Evolutionary conservation across 805 yeast genomes (phyloP), one percentile per base, ranked within the genome.

Genomic region (Candida nitratophila): DNA sequence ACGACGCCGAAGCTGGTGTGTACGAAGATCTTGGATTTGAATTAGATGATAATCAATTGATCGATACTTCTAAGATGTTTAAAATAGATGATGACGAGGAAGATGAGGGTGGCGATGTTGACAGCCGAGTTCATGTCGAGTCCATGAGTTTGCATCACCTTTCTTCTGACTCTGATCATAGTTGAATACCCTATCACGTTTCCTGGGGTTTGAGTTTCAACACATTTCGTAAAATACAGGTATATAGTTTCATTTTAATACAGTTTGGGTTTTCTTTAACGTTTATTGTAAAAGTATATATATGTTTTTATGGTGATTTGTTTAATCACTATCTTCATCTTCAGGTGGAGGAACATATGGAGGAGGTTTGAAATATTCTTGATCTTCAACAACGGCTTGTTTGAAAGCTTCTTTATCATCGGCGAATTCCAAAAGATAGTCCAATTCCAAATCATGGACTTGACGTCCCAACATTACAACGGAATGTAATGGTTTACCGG

Each of bases 401-500:
- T 63, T 71, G 58, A 78, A 79, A 9, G 65, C 66, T 8, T 68
- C 77, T 49, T 68, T 65, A 54, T 87, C 74, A 45, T 78, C 83
- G 27, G 85, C 84, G 65, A 79, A 91, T 54, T 80, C 90, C 47
- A 82, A 68, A 60, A 93, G 66, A 59, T 83, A 91, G 53, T 90
- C 96, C 53, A 87, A 64, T 62, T 91, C 99, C 47, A 91, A 74
- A 49, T 91, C 98, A 58, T 91, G 99, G 21, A 89, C 90, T 67
- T 83, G 91, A 75, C 95, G 78, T 21, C 99, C 99, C 43, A 91
- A 71, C 67, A 91, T 81, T 41, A 91, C 81, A 55, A 91, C 74
- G 10, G 98, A 87, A 63, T 91, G 99, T 53, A 91, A 70, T 26
- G 99, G 99, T 57, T 81, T 96, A 37, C 99, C 99, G 12, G 95